These are phyloP conservation scores for Clarkia xantiana DNA, from an alignment of 345 rosid species.

Conservation along the genomic window DNA sequence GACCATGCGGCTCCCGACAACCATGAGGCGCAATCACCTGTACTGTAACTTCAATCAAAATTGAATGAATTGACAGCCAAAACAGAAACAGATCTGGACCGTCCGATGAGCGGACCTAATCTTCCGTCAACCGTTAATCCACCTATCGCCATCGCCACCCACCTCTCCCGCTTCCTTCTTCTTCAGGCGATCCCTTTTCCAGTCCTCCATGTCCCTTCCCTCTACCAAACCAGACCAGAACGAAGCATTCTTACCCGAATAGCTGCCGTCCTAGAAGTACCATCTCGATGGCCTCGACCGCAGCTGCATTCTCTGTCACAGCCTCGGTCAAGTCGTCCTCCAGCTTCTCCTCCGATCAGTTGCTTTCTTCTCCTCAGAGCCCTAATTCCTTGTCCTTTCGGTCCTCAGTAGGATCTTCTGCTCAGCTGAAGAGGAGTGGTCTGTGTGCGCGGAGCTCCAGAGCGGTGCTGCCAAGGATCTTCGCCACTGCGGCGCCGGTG, in stretches of 20 bases:
- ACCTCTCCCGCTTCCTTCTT: constrained; percentile 3
- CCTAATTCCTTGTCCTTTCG: constrained; percentile 20
- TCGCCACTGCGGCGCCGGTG: constrained; percentile 42
- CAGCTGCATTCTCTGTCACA: constrained; percentile 36
- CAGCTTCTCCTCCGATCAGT: constrained; percentile 8
- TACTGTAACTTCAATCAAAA: neutral
- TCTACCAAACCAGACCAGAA: neutral
- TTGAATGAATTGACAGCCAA: neutral
- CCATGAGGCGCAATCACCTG: neutral
- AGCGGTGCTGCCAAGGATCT: constrained; percentile 14
- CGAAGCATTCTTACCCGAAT: too few species aligned
- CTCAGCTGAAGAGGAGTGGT: constrained; percentile 15
- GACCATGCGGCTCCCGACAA: too few species aligned
- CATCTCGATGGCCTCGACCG: constrained; percentile 38
- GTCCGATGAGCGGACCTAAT: constrained; percentile 5
- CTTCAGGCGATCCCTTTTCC: constrained; percentile 1
- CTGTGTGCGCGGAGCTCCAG: constrained; percentile 11
- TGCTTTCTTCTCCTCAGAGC: constrained; percentile 13
- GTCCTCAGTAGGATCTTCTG: constrained; percentile 8
- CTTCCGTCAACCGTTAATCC: neutral
- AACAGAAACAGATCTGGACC: neutral
- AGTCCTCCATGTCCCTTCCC: neutral
- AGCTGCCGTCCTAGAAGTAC: too few species aligned
- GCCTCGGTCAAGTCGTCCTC: constrained; percentile 18
- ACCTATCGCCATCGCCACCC: constrained; percentile 6